phyloP scores from a whole-genome alignment of 306 rosid species.

The Urtica urens region DNA sequence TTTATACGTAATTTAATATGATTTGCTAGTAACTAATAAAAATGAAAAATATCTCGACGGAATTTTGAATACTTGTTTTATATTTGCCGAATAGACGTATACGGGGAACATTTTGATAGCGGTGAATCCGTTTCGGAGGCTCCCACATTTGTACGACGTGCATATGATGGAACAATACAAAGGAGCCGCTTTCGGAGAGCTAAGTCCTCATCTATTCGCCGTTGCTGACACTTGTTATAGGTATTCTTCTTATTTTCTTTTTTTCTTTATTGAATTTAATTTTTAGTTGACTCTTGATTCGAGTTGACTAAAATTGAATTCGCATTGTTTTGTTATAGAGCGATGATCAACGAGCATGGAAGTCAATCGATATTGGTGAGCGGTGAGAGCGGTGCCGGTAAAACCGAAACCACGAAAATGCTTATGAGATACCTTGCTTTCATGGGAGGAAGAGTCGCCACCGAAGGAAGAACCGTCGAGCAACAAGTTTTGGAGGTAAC shows the following conservation, averaged over 20 bases:
- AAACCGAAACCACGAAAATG: conserved; percentile 88
- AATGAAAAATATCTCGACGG: too few species aligned
- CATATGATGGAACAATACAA: conserved; percentile 60
- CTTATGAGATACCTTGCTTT: conserved; percentile 82
- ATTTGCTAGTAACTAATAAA: too few species aligned
- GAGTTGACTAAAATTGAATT: background rate
- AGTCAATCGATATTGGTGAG: conserved; percentile 83
- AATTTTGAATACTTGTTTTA: too few species aligned
- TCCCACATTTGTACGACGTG: conserved; percentile 49
- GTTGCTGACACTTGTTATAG: conserved; percentile 79
- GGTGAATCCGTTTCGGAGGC: conserved; percentile 78
- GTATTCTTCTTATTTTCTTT: conserved; percentile 21
- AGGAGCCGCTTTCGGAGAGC: conserved; percentile 45
- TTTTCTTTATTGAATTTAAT: background rate
- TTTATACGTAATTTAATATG: too few species aligned
- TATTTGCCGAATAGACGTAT: too few species aligned
- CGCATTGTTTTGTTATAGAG: conserved; percentile 27
- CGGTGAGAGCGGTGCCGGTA: conserved; percentile 93
- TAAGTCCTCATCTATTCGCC: conserved; percentile 85
- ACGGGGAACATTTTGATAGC: conserved; percentile 94
- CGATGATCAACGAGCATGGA: conserved; percentile 73
- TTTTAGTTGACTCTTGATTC: background rate
- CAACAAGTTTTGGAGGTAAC: conserved; percentile 90
- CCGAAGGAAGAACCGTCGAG: conserved; percentile 79
- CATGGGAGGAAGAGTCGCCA: conserved; percentile 74